Conservation (phyloP, 2,329 filamentous ascomycete species). For the Calonectria montana region DNA sequence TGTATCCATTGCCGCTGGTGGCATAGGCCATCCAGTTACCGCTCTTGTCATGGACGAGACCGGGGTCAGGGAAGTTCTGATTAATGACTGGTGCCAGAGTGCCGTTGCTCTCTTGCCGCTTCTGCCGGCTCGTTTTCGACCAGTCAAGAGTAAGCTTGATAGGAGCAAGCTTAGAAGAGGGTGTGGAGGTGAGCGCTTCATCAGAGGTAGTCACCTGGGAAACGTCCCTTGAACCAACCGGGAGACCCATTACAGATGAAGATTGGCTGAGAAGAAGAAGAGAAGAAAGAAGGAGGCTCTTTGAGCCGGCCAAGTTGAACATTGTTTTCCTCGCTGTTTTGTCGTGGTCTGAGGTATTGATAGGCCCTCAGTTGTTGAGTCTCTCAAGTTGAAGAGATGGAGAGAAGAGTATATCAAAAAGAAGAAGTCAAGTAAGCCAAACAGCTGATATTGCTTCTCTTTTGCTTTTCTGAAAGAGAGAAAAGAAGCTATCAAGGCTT, state of each 20-base stretch:
- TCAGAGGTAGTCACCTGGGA: background rate
- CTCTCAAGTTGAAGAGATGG: background rate
- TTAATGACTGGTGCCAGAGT: conserved; percentile 25
- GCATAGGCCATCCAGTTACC: conserved; percentile 69
- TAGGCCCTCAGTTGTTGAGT: background rate
- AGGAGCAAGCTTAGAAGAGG: background rate
- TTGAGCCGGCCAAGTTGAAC: background rate
- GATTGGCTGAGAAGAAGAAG: conserved; percentile 5
- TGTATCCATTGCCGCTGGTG: conserved; percentile 60
- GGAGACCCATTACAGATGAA: background rate
- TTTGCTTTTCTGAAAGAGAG: background rate
- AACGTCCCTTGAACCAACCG: background rate
- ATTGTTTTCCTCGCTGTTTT: background rate
- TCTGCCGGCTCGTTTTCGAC: conserved; percentile 3
- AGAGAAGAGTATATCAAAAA: background rate
- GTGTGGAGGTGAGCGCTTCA: background rate
- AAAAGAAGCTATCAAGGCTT: background rate
- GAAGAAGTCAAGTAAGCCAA: background rate
- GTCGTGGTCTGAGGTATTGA: background rate
- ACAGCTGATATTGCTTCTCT: background rate
- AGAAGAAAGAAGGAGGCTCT: conserved; percentile 6
- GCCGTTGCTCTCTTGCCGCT: conserved; percentile 23
- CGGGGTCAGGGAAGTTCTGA: conserved; percentile 66
- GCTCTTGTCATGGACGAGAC: conserved; percentile 59
- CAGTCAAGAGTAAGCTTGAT: conserved; percentile 16